Percentiles rank a stretch among this genome's conserved stretches.
phyloP scores from a whole-genome alignment of 345 rosid species.

The Kernera saxatilis region DNA sequence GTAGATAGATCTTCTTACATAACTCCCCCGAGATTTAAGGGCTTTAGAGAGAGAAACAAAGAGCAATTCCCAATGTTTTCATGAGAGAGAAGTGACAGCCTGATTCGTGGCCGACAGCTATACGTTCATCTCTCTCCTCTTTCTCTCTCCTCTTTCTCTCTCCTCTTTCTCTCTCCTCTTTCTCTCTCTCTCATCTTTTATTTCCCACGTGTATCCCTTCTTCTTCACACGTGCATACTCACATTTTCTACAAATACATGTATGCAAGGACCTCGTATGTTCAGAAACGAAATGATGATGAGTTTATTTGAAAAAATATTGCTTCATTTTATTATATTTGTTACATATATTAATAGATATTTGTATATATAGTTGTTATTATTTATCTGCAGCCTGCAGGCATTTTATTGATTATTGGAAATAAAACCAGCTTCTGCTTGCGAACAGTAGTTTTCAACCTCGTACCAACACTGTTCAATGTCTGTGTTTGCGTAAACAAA shows the following conservation, averaged over 20 bases:
- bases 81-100: constrained; percentile 24
- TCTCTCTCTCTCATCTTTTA: not conserved
- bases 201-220: constrained; percentile 22
- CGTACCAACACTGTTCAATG: constrained; percentile 34
- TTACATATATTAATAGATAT: not conserved
- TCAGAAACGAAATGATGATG: not conserved
- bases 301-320: not conserved
- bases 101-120: constrained; percentile 28
- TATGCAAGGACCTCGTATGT: not conserved
- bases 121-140: constrained; percentile 1
- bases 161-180: not conserved
- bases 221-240: constrained; percentile 19
- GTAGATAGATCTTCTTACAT: constrained; percentile 17
- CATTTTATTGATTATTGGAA: constrained; percentile 25
- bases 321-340: not conserved
- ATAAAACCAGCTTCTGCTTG: constrained; percentile 9
- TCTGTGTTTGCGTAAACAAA: constrained; percentile 28
- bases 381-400: constrained; percentile 22
- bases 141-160: not conserved
- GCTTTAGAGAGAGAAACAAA: constrained; percentile 11
- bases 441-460: constrained; percentile 26
- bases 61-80: constrained; percentile 29
- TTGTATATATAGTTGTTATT: not conserved
- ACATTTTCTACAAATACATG: not conserved
- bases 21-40: constrained; percentile 36